Base-by-base conservation (phyloP, 768 basidiomycete genomes). In the Termitomyces sp. region DNA sequence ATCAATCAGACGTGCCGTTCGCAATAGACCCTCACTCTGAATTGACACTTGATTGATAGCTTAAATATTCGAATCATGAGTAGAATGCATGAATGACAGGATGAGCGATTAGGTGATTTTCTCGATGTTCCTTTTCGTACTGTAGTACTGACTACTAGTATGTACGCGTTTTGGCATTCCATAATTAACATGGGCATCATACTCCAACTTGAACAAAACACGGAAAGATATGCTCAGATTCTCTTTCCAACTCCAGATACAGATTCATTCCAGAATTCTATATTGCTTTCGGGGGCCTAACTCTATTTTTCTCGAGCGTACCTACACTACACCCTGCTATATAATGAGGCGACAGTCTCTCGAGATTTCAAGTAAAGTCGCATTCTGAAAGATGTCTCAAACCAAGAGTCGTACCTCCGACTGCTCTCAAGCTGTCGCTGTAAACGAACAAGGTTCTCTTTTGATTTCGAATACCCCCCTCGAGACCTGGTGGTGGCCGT, bases 401-500 rank as follows among this genome's bases (percentile, higher is more conserved):
- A 28, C 44, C 34, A 53, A 53, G 44, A 45, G 34, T 28, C 41
- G 12, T 22, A 55, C 42, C 8, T n/a, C 44, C 54, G 15, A 24
- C 41, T 17, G 6, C 19, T 32, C 54, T 15, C 37, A 49, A 42
- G 3, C n/a, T 19, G 41, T 28, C 30, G 14, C 24, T 17, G 41
- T 19, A 21, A 37, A 22, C 19, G n/a, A 24, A n/a, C 37, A 46
- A 19, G 22, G 38, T 5, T 15, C 41, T 2, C 8, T 28, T 37
- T 7, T 43, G 24, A 15, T 17, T 37, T 38, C 35, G 7, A 35
- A 15, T 5, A 14, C 42, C n/a, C 15, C 45, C 9, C 30, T 1
- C 0, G 15, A 51, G 9, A 64, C 55, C 45, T 60, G 63, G 60
- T 70, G 66, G 68, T 64, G 65, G 63, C 57, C 55, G 42, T 70